phyloP scores from a whole-genome alignment of 176 grass and related monocot genomes.

The Miscanthus lutarioriparius region DNA sequence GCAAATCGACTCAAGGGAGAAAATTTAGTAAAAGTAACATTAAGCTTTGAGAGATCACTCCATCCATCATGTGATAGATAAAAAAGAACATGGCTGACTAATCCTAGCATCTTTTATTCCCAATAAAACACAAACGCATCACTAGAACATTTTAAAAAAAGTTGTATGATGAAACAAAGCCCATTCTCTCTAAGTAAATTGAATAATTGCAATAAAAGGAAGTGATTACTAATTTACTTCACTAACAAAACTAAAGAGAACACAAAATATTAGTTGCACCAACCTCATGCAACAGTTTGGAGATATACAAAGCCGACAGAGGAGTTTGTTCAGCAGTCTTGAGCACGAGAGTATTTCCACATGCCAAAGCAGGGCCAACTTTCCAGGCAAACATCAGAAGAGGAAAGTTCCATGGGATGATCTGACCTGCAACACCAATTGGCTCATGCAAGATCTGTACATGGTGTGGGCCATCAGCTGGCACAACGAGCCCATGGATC shows the following conservation, averaged over 20 bases:
- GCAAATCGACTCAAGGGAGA: background rate
- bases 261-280: background rate
- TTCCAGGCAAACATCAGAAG: slow-evolving; percentile 96
- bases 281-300: slow-evolving; percentile 89
- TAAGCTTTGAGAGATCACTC: background rate
- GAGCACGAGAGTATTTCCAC: slow-evolving; percentile 82
- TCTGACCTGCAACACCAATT: slow-evolving; percentile 82
- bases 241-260: background rate
- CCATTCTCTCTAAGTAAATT: background rate
- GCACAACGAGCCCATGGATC: slow-evolving; percentile 90
- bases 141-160: background rate
- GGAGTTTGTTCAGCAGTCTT: slow-evolving; percentile 97
- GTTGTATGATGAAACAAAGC: background rate
- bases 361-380: slow-evolving; percentile 92
- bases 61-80: background rate
- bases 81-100: background rate
- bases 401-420: slow-evolving; percentile 98
- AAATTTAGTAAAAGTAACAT: background rate
- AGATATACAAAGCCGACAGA: slow-evolving; percentile 65
- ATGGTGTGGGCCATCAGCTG: slow-evolving; percentile 85
- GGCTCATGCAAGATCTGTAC: slow-evolving; percentile 90
- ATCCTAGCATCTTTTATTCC: background rate
- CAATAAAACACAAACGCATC: background rate
- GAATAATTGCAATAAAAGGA: background rate
- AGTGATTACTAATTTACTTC: background rate